Base-by-base conservation (phyloP, 768 basidiomycete species). In the Termitomyces sp. region DNA sequence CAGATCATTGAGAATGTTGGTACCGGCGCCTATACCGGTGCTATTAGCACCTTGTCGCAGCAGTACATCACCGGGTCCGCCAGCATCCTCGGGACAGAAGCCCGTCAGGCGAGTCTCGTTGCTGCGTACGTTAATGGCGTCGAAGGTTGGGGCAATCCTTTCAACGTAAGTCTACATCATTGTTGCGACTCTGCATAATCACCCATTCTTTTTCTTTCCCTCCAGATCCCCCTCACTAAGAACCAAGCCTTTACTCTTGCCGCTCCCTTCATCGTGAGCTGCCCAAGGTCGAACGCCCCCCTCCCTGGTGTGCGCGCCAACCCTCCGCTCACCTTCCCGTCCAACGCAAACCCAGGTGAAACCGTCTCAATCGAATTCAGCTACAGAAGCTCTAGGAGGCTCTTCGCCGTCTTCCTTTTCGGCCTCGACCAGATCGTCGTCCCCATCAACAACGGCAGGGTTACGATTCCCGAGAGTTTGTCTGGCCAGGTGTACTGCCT, bases 271-370 rank as follows among this genome's bases (percentile, higher is more conserved):
- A 79, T 84, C 67, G 70, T 64, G 16, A 63, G 63, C 1, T 85
- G 83, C 69, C 84, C 83, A 0, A 44, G 64, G 7, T 62, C 73
- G 55, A 84, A 84, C 68, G 76, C 79, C 1, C 53, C 73, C 27
- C 72, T 82, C 12, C 76, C 66, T 22, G 33, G 36, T 18, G 73
- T 78, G 59, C 76, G 68, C 52, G 70, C 78, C 22, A 83, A 81
- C 75, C 76, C 81, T 7, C 58, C 68, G 18, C 71, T 83, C 44
- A 65, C 66, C n/a, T 57, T 73, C 44, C 58, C 58, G 2, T 56
- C 66, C 32, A 47, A 51, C 35, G 22, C 50, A 5, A 42, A 40
- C 22, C 55, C 54, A 13, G 58, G 59, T 13, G 33, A 53, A 35
- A 56, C 47, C 5, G 59, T 60, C 35, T 7, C 38, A 2, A 25